Evolutionary conservation across 1,284 basidiomycete genomes (phyloP).

Genomic region (Puccinia polysora): DNA sequence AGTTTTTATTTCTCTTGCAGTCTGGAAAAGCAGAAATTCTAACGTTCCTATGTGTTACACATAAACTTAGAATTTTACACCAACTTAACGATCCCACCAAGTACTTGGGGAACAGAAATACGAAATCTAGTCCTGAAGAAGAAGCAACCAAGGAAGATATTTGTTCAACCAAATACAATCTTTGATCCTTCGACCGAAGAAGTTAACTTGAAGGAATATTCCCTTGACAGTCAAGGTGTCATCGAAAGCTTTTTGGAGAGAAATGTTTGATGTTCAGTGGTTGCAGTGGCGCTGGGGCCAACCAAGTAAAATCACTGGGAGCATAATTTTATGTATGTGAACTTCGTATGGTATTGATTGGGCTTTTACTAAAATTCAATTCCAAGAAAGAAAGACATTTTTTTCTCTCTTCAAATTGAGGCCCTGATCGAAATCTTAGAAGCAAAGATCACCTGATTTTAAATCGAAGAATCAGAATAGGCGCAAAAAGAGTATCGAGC

Average conservation of each 20-base stretch:
- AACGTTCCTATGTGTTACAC: not conserved
- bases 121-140: constrained; percentile 70
- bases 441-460: too few species aligned
- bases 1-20: not conserved
- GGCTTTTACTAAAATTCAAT: too few species aligned
- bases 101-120: constrained; percentile 68
- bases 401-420: too few species aligned
- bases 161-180: constrained; percentile 70
- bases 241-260: constrained; percentile 76
- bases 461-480: too few species aligned
- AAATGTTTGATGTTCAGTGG: constrained; percentile 56
- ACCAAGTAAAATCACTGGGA: too few species aligned
- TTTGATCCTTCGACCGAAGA: constrained; percentile 56
- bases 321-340: too few species aligned
- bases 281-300: too few species aligned
- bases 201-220: constrained; percentile 70
- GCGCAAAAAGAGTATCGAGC: too few species aligned
- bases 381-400: too few species aligned
- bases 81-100: constrained; percentile 64
- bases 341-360: not conserved
- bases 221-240: constrained; percentile 64
- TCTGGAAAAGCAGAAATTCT: not conserved
- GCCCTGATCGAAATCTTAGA: too few species aligned
- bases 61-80: constrained; percentile 62
- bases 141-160: constrained; percentile 74